Conservation (phyloP, 2,329 filamentous ascomycete genomes). For the Alternaria sp. region DNA sequence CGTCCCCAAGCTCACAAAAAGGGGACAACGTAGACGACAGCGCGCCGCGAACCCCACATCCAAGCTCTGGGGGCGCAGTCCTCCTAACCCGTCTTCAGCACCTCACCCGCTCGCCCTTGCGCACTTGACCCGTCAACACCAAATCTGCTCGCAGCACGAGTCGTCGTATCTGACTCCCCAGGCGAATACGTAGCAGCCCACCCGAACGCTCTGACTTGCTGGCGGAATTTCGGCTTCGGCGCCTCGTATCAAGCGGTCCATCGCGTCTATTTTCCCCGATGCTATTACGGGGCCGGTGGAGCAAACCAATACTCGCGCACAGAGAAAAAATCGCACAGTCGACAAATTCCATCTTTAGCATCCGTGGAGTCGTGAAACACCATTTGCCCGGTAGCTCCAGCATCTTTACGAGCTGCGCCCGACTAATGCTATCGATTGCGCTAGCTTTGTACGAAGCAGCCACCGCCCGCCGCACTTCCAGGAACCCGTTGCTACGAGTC, state of each 20-base stretch:
- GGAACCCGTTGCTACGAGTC: neutral
- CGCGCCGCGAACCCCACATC: conserved; percentile 13
- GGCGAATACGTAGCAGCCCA: conserved; percentile 1
- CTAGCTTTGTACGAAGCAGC: neutral
- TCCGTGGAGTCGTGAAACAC: conserved; percentile 1
- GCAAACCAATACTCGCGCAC: conserved; percentile 7
- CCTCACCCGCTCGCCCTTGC: conserved; percentile 3
- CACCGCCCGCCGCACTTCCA: neutral
- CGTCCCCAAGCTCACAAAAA: conserved; percentile 7
- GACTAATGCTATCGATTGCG: conserved; percentile 1
- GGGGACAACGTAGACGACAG: conserved; percentile 1
- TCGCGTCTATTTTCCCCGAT: conserved; percentile 13
- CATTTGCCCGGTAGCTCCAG: neutral
- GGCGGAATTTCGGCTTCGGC: conserved; percentile 8
- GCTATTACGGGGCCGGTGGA: conserved; percentile 8
- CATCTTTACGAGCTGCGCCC: conserved; percentile 1
- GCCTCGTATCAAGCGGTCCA: conserved; percentile 6
- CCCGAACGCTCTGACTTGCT: conserved; percentile 5
- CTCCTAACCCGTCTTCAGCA: conserved; percentile 5
- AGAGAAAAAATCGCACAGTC: conserved; percentile 6
- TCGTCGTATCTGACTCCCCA: conserved; percentile 1
- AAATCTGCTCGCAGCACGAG: neutral
- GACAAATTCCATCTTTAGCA: conserved; percentile 12
- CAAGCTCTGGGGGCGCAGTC: conserved; percentile 16
- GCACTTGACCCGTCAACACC: neutral